Base-by-base conservation (phyloP, 2,329 filamentous ascomycete species). In the Fusarium clavum region DNA sequence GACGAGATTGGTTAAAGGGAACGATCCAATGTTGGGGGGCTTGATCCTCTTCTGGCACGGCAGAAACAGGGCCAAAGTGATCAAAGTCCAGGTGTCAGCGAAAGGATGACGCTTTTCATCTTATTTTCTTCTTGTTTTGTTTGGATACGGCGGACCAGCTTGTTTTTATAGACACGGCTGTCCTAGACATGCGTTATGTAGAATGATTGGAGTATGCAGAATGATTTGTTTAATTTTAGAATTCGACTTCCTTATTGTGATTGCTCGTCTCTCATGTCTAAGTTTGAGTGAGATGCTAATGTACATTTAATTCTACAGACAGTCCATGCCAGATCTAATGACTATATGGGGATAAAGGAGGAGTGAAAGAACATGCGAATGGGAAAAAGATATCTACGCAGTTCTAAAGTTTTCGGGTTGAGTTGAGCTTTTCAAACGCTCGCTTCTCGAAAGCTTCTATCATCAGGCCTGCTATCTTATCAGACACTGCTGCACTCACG, bases 361-460 rank as follows among this genome's bases (percentile, higher is more conserved):
- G 14, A 16, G 27, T 14, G 25, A 11, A 10, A 45, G 40, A 24
- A 18, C 38, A 18, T 30, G 41, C 43, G 12, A 8, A 44, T 14
- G 22, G 3, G 12, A 24, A 18, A 22, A 16, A 20, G 20, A 27
- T 43, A 22, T 22, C 18, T 60, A 56, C 30, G n/a, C 10, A 38
- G 27, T 32, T 18, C 59, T 41, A 75, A 18, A 71, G 64, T 41
- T 53, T 71, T 30, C 57, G 66, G 27, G 57, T 61, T 12, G 56
- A 57, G 25, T 68, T 72, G 9, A 81, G 66, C 55, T 75, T 76
- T 74, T 87, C 83, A 77, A 83, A 84, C 8, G 96, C 94, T 76
- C 92, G 86, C 80, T 88, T 88, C 83, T 98, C 94, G 83, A 99
- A 99, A 2, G 96, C 95, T 79, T 93, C 90, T 71, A 98, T 92